Evolutionary conservation across 2,329 filamentous ascomycete genomes (phyloP).

Genomic region (Verticillium tricorpus): DNA sequence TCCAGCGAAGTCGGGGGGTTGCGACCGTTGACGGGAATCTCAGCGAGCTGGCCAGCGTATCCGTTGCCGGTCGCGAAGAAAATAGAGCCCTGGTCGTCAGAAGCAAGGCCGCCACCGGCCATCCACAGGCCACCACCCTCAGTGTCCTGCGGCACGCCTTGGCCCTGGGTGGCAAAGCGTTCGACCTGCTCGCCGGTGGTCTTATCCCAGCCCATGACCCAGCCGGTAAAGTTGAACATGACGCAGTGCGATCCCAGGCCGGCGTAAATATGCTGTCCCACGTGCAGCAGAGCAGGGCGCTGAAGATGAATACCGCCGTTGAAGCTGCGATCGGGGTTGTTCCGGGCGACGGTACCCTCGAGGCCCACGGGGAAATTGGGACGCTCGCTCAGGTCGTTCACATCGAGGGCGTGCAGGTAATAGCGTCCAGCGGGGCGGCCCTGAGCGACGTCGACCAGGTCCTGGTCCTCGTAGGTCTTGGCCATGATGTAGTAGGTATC

Average conservation of each 20-base stretch:
- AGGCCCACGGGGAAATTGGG: constrained; percentile 43
- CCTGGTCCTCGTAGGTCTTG: constrained; percentile 36
- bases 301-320: constrained; percentile 48
- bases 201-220: constrained; percentile 44
- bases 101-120: constrained; percentile 33
- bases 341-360: constrained; percentile 40
- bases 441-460: constrained; percentile 20
- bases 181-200: constrained; percentile 31
- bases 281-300: constrained; percentile 40
- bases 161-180: constrained; percentile 34
- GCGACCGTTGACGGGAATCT: constrained; percentile 31
- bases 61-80: constrained; percentile 35
- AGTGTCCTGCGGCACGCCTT: constrained; percentile 29
- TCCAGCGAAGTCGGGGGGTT: constrained; percentile 36
- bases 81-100: constrained; percentile 33
- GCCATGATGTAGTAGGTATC: constrained; percentile 39
- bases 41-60: constrained; percentile 33
- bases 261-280: constrained; percentile 43
- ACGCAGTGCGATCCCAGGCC: constrained; percentile 53
- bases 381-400: constrained; percentile 30
- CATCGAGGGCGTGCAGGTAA: constrained; percentile 31
- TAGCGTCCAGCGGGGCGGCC: constrained; percentile 28
- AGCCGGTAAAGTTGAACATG: constrained; percentile 51
- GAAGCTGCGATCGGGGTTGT: constrained; percentile 43
- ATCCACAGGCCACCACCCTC: constrained; percentile 40